Percentiles rank a stretch among this genome's conserved stretches.
phyloP scores from a whole-genome alignment of 2,329 filamentous ascomycete species.

The Trichoderma harzianum region DNA sequence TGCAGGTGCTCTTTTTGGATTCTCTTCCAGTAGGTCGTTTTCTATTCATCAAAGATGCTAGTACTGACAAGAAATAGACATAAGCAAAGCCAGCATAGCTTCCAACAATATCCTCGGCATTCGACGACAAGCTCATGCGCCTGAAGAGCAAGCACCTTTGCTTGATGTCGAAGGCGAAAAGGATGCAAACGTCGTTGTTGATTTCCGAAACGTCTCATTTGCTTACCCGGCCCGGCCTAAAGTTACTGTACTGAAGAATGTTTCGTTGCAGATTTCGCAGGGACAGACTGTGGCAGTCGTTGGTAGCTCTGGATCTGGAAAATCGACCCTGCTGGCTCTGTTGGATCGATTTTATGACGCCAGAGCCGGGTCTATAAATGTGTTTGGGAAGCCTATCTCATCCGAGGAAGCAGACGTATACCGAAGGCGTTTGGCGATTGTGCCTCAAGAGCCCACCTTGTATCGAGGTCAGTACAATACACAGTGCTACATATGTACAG shows the following conservation, averaged over 20 bases:
- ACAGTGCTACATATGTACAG: neutral
- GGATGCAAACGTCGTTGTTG: neutral
- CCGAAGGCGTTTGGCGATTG: neutral
- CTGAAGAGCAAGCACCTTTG: neutral
- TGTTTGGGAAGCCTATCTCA: neutral
- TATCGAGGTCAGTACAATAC: neutral
- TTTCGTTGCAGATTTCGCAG: neutral
- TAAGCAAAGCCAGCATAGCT: neutral
- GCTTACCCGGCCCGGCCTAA: neutral
- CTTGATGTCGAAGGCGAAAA: neutral
- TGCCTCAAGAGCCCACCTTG: neutral
- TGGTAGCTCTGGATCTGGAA: neutral
- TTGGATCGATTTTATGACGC: neutral
- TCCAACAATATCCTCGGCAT: neutral
- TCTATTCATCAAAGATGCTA: neutral
- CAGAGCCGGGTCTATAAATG: neutral
- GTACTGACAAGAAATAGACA: neutral
- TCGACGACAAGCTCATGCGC: neutral
- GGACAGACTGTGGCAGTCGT: neutral
- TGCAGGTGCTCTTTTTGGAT: neutral
- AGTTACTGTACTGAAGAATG: neutral
- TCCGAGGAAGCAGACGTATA: neutral
- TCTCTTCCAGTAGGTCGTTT: neutral
- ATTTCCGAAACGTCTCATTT: neutral
- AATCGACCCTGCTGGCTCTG: neutral